Evolutionary conservation across 768 basidiomycete species (phyloP), one percentile per base, ranked within the genome.

Genomic region (Hygrophorus russula): DNA sequence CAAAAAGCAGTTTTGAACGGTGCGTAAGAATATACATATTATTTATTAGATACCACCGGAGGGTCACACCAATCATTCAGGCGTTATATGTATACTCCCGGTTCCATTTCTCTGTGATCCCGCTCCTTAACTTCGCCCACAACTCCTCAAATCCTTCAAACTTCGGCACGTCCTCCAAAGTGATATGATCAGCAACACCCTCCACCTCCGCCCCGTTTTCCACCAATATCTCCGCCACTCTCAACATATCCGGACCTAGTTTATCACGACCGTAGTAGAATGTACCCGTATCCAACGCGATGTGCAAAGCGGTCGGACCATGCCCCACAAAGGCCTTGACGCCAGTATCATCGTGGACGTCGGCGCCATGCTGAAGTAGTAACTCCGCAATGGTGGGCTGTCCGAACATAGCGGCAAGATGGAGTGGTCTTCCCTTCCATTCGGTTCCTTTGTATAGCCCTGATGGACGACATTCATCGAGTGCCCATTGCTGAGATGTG

Each of bases 81-180:
- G n/a, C n/a, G n/a, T n/a, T n/a, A n/a, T n/a, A n/a, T n/a, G n/a
- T n/a, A n/a, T n/a, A n/a, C n/a, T n/a, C n/a, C n/a, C n/a, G n/a
- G n/a, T n/a, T 34, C 9, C 10, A 34, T 34, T 34, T 34, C 33
- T n/a, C 33, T 10, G 42, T 40, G 15, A 48, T 38, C 5, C 43
- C 47, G 17, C 15, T 35, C 24, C 47, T 40, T 18, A 48, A 39
- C 18, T 45, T 48, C 42, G 44, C 27, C 47, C 47, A 48, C 9
- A 48, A 24, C 19, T 27, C 47, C 36, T 48, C 47, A 20, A 40
- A 41, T 12, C 44, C 47, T 27, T 45, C 47, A 28, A 48, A 48
- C 34, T 17, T 31, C 24, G 36, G n/a, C 12, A 48, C 43, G 13
- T 48, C 44, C 8, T 45, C 33, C 3, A 45, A 28, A 35, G 29